phyloP scores from a whole-genome alignment of 2,329 filamentous ascomycete genomes.

The Paraphoma sp. region DNA sequence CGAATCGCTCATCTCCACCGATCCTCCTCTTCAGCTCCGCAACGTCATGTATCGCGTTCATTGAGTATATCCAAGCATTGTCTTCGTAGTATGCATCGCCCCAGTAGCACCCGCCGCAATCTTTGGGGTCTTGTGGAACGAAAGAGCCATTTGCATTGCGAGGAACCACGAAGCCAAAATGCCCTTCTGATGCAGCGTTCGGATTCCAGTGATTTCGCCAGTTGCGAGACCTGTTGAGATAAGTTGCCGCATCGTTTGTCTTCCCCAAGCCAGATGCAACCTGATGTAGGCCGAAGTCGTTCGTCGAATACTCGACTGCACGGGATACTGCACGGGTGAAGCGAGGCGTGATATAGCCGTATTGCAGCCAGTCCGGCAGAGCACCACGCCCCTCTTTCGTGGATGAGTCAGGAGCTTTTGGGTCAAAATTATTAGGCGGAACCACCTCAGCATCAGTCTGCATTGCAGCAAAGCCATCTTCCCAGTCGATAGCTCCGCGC shows the following conservation, averaged over 20 bases:
- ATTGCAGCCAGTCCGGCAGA: constrained; percentile 64
- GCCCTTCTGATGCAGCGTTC: constrained; percentile 63
- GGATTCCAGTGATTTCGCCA: constrained; percentile 78
- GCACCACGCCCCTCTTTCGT: constrained; percentile 46
- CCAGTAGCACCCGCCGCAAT: constrained; percentile 72
- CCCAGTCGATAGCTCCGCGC: constrained; percentile 68
- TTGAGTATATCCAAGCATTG: constrained; percentile 69
- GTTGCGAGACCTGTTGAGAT: constrained; percentile 68
- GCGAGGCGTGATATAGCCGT: constrained; percentile 69
- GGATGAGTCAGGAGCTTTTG: constrained; percentile 62
- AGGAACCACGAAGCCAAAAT: constrained; percentile 71
- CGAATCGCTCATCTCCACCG: constrained; percentile 64
- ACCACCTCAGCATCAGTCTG: constrained; percentile 70
- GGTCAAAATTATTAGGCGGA: constrained; percentile 65
- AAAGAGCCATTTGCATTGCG: constrained; percentile 60
- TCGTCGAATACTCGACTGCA: constrained; percentile 71
- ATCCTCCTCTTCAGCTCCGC: constrained; percentile 59
- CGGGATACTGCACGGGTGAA: constrained; percentile 68
- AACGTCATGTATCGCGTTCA: constrained; percentile 73
- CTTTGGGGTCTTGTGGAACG: constrained; percentile 56
- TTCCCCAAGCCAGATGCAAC: constrained; percentile 67
- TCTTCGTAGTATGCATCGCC: constrained; percentile 66
- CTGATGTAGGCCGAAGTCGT: constrained; percentile 72
- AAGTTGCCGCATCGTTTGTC: constrained; percentile 60
- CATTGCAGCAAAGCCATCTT: constrained; percentile 60